Evolutionary conservation across 192 early-diverging fungal genomes (phyloP), one percentile per base, ranked within the genome.

Genomic region (Irineochytrium annulatum): DNA sequence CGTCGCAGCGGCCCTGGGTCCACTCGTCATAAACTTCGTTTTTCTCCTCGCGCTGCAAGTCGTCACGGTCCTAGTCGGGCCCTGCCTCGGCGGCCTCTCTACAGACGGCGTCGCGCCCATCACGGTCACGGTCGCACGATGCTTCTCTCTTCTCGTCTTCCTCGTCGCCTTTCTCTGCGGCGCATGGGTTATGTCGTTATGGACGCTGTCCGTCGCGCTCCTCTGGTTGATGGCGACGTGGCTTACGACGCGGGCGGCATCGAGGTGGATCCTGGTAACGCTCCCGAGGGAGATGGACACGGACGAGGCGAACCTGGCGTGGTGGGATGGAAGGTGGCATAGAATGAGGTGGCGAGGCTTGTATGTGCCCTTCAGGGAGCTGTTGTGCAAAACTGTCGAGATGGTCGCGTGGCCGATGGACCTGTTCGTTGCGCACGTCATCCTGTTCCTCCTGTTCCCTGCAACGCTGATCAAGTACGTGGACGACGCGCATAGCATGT

Each of bases 321-420:
- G 90, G 90, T 92, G 90, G 90, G 89, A 87, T 4, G 90, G 90
- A 19, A 80, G 83, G 55, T 92, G 90, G 87, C 6, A 6, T 8
- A 17, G 46, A 8, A 8, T 49, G 5, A 24, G 37, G n/a, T 82
- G 86, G 33, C 55, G 69, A 75, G 82, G 79, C 24, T 72, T 89
- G 34, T 83, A 83, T 22, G 86, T 87, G 67, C 86, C 87, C 3
- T 65, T 88, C 68, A 86, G 91, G 34, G 91, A 92, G 70, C 89
- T 76, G 62, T 43, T 88, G 34, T 89, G 88, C 78, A 93, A 93
- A 77, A 81, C 87, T 49, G 82, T 91, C 34, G 91, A 93, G 72
- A 87, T 88, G 87, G 80, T 80, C 3, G 74, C 88, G 59, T 93
- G 90, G 73, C 71, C 91, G 1, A 80, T 82, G 14, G 89, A 91